Conservation (phyloP, 2,329 filamentous ascomycete species). For the Botrytis deweyae region DNA sequence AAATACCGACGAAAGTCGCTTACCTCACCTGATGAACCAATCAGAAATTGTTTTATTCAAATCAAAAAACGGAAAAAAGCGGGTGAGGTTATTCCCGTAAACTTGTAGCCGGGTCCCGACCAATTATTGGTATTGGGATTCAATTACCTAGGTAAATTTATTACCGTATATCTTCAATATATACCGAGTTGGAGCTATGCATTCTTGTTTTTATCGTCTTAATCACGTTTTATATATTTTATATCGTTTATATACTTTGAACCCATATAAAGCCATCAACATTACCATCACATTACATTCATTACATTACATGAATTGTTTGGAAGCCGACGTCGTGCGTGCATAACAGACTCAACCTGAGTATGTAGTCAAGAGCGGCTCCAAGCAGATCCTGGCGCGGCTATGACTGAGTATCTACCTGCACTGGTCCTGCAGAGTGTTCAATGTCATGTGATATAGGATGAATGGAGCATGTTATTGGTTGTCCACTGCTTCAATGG, state of each 20-base stretch:
- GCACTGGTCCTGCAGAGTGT: no score
- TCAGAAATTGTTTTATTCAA: conserved; percentile 19
- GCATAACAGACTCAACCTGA: no score
- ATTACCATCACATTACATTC: neutral
- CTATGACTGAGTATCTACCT: neutral
- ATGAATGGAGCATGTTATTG: neutral
- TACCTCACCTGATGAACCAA: conserved; percentile 16
- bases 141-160: neutral
- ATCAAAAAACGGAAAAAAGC: conserved; percentile 21
- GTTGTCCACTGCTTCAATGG: neutral
- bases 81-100: conserved; percentile 21
- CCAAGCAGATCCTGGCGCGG: neutral
- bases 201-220: neutral
- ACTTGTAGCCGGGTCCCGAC: neutral
- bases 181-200: neutral
- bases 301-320: neutral
- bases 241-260: no score
- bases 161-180: neutral
- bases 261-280: neutral
- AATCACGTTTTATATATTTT: neutral
- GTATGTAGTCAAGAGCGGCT: neutral
- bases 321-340: neutral
- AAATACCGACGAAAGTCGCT: conserved; percentile 15
- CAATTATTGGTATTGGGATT: neutral
- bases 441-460: neutral